phyloP scores from a whole-genome alignment of 768 basidiomycete species.

The Macrolepiota fuliginosa region DNA sequence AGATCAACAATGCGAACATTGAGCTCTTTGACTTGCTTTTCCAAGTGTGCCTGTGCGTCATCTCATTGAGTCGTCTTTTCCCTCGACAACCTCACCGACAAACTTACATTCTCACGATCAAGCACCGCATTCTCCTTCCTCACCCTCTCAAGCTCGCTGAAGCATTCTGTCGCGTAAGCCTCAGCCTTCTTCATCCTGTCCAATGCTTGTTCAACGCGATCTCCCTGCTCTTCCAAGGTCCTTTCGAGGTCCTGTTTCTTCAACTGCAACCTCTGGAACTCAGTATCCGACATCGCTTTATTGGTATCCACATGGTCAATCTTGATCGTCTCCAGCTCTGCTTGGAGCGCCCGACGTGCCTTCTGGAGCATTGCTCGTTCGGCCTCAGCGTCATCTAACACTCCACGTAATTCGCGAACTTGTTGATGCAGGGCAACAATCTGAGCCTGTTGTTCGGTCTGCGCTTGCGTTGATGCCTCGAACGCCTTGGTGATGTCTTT shows the following conservation, averaged over 20 bases:
- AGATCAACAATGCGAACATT: constrained; percentile 82
- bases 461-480: constrained; percentile 67
- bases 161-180: constrained; percentile 68
- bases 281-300: constrained; percentile 69
- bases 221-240: constrained; percentile 74
- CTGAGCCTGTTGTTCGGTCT: constrained; percentile 80
- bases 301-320: constrained; percentile 68
- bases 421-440: constrained; percentile 84
- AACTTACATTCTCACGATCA: constrained; percentile 69
- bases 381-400: constrained; percentile 83
- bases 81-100: background rate
- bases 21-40: constrained; percentile 84
- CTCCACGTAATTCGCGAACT: constrained; percentile 77
- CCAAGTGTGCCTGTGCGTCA: constrained; percentile 62
- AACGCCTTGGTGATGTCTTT: constrained; percentile 71
- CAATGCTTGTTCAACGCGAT: constrained; percentile 66
- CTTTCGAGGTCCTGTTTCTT: constrained; percentile 83
- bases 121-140: constrained; percentile 81
- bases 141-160: constrained; percentile 71
- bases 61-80: background rate
- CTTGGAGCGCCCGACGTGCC: constrained; percentile 76
- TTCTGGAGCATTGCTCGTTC: constrained; percentile 78
- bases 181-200: constrained; percentile 85
- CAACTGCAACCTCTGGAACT: constrained; percentile 71
- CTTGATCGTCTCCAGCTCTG: constrained; percentile 79